Evolutionary conservation across 345 rosid genomes (phyloP), one percentile per base, ranked within the genome.

Genomic region (Eucalyptus brandiana): DNA sequence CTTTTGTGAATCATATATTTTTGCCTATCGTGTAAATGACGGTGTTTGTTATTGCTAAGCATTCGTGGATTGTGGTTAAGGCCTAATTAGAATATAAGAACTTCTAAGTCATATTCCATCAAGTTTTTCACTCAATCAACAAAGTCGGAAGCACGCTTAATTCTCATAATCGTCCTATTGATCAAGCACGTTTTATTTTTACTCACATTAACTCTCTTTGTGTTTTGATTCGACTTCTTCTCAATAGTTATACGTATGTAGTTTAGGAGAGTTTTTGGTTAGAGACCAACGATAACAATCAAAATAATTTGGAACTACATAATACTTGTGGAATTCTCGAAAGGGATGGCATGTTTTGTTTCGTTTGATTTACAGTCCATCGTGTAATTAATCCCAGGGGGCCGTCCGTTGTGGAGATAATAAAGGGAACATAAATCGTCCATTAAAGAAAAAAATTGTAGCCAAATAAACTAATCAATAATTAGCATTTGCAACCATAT

Each of bases 11-110:
- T 72, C 45, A 1, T 72, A 42, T 23, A 34, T 72, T 18, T 30
- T 72, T 37, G 28, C 7, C 0, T 19, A 0, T 37, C 9, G 5
- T 21, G 28, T 76, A 37, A 76, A 21, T 0, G 28, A 4, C 2
- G 14, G 9, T 10, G 83, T 76, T 4, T 2, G 1, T 37, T 72
- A 72, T 72, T 19, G 80, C 16, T 24, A 56, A 56, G 6, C 42
- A 76, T 11, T 4, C 1, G 8, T 19, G 83, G 11, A 21, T 44
- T 37, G 44, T 76, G 83, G 15, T 76, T 19, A 76, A 37, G 47
- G 83, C 37, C 15, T 37, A 21, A 21, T 11, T 37, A 28, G 28
- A 76, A 76, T 19, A 37, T 37, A 69, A 18, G 44, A 76, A 21
- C 3, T 76, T 37, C 8, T 21, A 76, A 11, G 26, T 37, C 83